A percentile compares a stretch with the other conserved stretches of the same genome.
phyloP scores from a whole-genome alignment of 2,329 filamentous ascomycete species.

The Clonostachys rosea region DNA sequence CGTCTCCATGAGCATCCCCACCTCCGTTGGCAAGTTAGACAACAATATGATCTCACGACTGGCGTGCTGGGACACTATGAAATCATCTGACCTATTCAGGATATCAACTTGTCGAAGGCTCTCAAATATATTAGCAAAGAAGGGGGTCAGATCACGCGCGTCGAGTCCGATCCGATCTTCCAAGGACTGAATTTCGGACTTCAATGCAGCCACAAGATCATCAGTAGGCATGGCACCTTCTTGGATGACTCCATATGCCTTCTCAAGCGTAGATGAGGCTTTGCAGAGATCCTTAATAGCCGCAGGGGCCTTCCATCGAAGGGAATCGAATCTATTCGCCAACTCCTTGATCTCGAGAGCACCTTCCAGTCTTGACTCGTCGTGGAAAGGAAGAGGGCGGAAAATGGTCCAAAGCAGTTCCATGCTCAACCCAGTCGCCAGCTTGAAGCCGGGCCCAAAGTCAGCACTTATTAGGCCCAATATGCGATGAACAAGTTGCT shows the following conservation, averaged over 20 bases:
- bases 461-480: constrained; percentile 39
- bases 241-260: constrained; percentile 52
- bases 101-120: constrained; percentile 46
- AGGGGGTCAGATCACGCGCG: constrained; percentile 36
- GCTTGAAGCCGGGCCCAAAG: constrained; percentile 66
- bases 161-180: constrained; percentile 39
- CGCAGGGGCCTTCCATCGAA: constrained; percentile 54
- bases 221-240: constrained; percentile 30
- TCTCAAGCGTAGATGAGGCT: constrained; percentile 48
- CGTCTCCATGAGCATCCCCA: constrained; percentile 19
- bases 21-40: constrained; percentile 31
- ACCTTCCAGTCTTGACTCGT: constrained; percentile 36
- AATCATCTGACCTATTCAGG: constrained; percentile 15
- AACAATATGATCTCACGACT: constrained; percentile 40
- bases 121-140: constrained; percentile 52
- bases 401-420: constrained; percentile 72
- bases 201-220: constrained; percentile 42
- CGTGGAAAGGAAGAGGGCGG: constrained; percentile 55
- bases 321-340: constrained; percentile 53
- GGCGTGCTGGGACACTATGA: not conserved
- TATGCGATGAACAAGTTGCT: constrained; percentile 14
- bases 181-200: constrained; percentile 45
- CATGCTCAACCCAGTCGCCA: constrained; percentile 76
- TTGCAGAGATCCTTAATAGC: constrained; percentile 45
- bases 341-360: constrained; percentile 49